Evolutionary conservation across 2,329 filamentous ascomycete genomes (phyloP).

Genomic region (Hymenoscyphus linearis): DNA sequence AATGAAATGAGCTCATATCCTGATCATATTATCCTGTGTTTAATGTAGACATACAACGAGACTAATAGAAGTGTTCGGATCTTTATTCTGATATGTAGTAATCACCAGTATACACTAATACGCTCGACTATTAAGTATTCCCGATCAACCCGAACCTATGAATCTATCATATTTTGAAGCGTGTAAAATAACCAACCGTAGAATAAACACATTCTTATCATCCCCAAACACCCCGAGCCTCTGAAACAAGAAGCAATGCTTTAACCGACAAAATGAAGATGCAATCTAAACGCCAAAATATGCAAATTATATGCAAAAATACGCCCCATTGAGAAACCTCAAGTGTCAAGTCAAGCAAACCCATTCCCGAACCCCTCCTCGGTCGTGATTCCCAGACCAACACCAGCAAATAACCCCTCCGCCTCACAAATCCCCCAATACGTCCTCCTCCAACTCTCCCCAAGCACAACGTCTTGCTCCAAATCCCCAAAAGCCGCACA

Average conservation of each 20-base stretch:
- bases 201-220: not conserved
- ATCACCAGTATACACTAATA: not conserved
- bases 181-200: not conserved
- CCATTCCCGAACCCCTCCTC: not conserved
- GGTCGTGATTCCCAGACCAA: not conserved
- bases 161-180: not conserved
- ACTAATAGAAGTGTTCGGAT: not conserved
- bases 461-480: conserved; percentile 33
- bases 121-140: not conserved
- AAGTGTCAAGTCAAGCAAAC: not conserved
- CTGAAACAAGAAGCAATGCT: not conserved
- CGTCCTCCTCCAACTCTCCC: conserved; percentile 38
- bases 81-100: not conserved
- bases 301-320: not conserved
- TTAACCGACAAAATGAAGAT: not conserved
- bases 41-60: no score
- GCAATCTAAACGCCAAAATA: not conserved
- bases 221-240: not conserved
- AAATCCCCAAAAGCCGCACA: conserved; percentile 45
- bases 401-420: conserved; percentile 22
- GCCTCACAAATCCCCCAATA: conserved; percentile 37
- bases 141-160: not conserved
- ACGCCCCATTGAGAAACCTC: not conserved
- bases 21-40: no score
- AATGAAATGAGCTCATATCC: no score